Evolutionary conservation across 768 basidiomycete species (phyloP).

Genomic region (Trametes maxima): DNA sequence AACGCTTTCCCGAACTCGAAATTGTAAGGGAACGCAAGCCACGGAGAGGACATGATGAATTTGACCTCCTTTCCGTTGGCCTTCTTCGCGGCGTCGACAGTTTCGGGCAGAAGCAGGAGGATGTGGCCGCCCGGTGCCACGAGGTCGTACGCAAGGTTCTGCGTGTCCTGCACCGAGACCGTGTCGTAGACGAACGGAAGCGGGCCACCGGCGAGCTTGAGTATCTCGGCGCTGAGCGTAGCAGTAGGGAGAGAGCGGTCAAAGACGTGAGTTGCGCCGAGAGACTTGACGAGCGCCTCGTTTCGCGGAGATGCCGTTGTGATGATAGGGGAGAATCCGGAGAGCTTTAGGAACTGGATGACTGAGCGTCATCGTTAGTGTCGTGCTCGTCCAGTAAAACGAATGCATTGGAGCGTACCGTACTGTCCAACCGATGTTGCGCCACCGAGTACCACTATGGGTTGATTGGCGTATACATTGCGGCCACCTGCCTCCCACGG

Average conservation of each 20-base stretch:
- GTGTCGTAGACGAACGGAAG: constrained; percentile 28
- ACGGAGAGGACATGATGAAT: constrained; percentile 16
- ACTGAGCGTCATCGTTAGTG: neutral
- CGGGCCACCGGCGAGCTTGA: constrained; percentile 23
- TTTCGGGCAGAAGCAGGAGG: constrained; percentile 18
- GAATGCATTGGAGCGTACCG: constrained; percentile 19
- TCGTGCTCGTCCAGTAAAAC: no score
- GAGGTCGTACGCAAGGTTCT: constrained; percentile 22
- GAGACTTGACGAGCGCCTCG: constrained; percentile 25
- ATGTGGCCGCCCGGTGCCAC: constrained; percentile 25
- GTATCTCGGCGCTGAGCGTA: constrained; percentile 8
- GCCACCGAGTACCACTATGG: constrained; percentile 32
- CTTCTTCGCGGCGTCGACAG: constrained; percentile 9
- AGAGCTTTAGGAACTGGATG: constrained; percentile 17
- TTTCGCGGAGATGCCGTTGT: constrained; percentile 33
- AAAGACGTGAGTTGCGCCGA: constrained; percentile 35
- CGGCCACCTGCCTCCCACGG: constrained; percentile 30
- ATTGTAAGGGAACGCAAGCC: constrained; percentile 18
- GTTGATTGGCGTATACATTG: constrained; percentile 27
- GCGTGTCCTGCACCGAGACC: constrained; percentile 26
- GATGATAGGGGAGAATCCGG: constrained; percentile 37
- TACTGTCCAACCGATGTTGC: constrained; percentile 34
- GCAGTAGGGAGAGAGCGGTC: constrained; percentile 23
- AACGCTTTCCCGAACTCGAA: constrained; percentile 19
- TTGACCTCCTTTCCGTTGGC: constrained; percentile 14